These are phyloP conservation scores for Buxus sempervirens DNA, from an alignment of 164 flowering plant genomes.

Conservation along the genomic window DNA sequence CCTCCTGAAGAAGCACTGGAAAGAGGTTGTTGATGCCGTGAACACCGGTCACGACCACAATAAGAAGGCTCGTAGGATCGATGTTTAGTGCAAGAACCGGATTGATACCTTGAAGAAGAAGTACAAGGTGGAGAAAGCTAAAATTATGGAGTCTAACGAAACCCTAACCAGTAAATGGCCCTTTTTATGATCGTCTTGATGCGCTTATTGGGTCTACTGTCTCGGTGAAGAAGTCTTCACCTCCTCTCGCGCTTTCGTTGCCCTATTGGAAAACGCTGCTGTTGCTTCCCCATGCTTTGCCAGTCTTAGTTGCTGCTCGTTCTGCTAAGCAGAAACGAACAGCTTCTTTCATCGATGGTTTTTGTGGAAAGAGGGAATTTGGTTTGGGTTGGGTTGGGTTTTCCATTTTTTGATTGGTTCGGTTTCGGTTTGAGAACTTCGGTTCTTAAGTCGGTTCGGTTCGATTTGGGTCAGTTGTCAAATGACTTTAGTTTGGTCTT, in stretches of 20 bases:
- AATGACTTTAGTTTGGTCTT: no score
- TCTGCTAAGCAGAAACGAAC: slow-evolving; percentile 37
- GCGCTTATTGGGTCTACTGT: no score
- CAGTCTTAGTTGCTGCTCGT: slow-evolving; percentile 25
- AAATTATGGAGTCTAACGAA: slow-evolving; percentile 41
- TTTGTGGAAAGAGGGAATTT: no score
- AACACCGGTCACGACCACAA: slow-evolving; percentile 57
- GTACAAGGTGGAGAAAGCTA: no score
- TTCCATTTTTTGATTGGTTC: no score
- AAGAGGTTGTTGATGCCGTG: slow-evolving; percentile 81
- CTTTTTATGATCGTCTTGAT: slow-evolving; percentile 25
- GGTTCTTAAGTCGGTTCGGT: no score
- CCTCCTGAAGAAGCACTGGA: no score
- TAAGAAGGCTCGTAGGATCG: slow-evolving; percentile 67
- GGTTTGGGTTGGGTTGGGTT: no score
- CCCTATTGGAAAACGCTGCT: slow-evolving; percentile 20
- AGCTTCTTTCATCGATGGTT: no score
- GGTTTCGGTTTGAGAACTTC: no score
- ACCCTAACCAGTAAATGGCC: slow-evolving; percentile 26
- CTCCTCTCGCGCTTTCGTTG: slow-evolving; percentile 26
- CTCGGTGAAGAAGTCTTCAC: slow-evolving; percentile 15
- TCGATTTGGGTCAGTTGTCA: no score
- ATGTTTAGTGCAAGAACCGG: slow-evolving; percentile 92
- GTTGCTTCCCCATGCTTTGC: slow-evolving; percentile 9
- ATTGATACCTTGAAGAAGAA: slow-evolving; percentile 94